Evolutionary conservation across 768 basidiomycete species (phyloP).

Genomic region (Tricholoma matsutake): DNA sequence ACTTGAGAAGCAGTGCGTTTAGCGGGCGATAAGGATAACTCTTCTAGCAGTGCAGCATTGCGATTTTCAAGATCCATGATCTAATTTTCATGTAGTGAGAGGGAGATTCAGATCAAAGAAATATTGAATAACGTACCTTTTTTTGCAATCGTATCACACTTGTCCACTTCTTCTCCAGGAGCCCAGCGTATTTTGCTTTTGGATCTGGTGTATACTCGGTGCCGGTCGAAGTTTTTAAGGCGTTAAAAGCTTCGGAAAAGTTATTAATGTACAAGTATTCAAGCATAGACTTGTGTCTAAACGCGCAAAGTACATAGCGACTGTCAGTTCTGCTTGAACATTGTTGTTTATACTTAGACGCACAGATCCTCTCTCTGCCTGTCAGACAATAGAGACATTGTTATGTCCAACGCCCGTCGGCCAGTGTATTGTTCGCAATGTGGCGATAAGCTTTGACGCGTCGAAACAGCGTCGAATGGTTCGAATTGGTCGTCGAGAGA

Average conservation of each 20-base stretch:
- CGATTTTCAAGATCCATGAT: conserved; percentile 94
- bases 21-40: conserved; percentile 45
- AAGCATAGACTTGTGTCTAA: conserved; percentile 76
- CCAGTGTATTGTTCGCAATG: not conserved
- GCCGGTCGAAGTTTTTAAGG: conserved; percentile 51
- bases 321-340: not conserved
- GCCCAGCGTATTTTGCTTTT: conserved; percentile 79
- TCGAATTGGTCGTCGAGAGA: not conserved
- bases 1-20: conserved; percentile 60
- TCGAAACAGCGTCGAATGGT: conserved; percentile 2
- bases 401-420: not conserved
- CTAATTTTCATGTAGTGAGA: conserved; percentile 36
- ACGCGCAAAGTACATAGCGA: conserved; percentile 8
- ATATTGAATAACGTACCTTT: conserved; percentile 54
- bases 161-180: conserved; percentile 98
- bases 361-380: conserved; percentile 32
- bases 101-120: not conserved
- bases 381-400: conserved; percentile 32
- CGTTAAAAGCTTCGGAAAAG: conserved; percentile 60
- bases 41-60: conserved; percentile 77
- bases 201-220: conserved; percentile 77
- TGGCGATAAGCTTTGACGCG: conserved; percentile 9
- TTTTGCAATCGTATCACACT: conserved; percentile 94
- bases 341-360: conserved; percentile 10
- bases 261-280: conserved; percentile 71